phyloP scores from a whole-genome alignment of 148 eudicot genomes.

The Dianthus caryophyllus region DNA sequence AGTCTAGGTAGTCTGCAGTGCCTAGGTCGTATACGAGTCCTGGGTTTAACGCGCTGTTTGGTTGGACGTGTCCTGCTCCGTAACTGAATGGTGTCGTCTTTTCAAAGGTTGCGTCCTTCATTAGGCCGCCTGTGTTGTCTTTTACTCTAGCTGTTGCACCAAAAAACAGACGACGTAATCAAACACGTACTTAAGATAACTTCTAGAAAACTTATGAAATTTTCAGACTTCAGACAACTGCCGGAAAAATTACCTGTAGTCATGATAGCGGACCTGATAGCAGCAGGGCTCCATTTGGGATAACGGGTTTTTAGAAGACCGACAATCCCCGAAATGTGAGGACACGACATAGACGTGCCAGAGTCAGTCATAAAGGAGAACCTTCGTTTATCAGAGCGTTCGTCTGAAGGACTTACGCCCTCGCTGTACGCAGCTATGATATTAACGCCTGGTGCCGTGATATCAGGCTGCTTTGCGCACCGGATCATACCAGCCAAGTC shows the following conservation, averaged over 20 bases:
- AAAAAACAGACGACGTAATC: neutral
- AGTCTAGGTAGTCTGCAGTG: slow-evolving; percentile 39
- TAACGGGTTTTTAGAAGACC: slow-evolving; percentile 53
- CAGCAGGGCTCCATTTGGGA: slow-evolving; percentile 63
- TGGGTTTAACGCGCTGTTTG: slow-evolving; percentile 52
- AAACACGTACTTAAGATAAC: neutral
- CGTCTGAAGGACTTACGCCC: slow-evolving; percentile 34
- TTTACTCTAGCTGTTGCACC: slow-evolving; percentile 40
- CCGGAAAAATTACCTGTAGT: slow-evolving; percentile 41
- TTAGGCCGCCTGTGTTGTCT: slow-evolving; percentile 44
- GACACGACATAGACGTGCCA: slow-evolving; percentile 81
- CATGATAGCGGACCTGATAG: slow-evolving; percentile 68
- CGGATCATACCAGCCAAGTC: neutral
- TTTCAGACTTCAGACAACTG: neutral
- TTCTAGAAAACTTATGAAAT: neutral
- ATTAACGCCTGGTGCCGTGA: slow-evolving; percentile 74
- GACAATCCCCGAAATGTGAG: slow-evolving; percentile 58
- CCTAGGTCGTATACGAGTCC: slow-evolving; percentile 58
- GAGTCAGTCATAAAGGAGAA: slow-evolving; percentile 30
- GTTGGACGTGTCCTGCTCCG: slow-evolving; percentile 62
- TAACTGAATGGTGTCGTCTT: slow-evolving; percentile 40
- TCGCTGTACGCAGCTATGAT: slow-evolving; percentile 51
- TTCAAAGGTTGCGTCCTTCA: slow-evolving; percentile 16
- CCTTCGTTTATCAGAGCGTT: slow-evolving; percentile 26
- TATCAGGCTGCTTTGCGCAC: slow-evolving; percentile 47